Base-by-base conservation (phyloP, 352 stramenopile genomes). In the Phytophthora citrophthora region DNA sequence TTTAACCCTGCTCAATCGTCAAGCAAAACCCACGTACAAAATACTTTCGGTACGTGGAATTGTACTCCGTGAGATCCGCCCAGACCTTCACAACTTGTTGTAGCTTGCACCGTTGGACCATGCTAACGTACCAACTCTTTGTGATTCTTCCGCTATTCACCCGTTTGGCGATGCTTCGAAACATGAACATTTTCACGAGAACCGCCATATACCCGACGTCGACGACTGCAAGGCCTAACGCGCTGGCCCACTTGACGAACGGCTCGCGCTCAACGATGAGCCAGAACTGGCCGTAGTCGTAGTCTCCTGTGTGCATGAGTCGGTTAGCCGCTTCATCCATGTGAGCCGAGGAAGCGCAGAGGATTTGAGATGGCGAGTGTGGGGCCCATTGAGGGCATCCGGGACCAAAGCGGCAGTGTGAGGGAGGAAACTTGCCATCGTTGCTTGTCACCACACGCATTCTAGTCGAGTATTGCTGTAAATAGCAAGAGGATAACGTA, bases 281-380 rank as follows among this genome's bases (percentile, higher is more conserved):
- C 55, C 69, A 74, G 45, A 77, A 74, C n/a, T 69, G 55, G 13
- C 64, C 64, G 29, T 74, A 50, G 59, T 77, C 55, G 34, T 70
- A 70, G 49, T 62, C 39, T 4, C 27, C 69, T 11, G 65, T 74
- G 50, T 61, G 23, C 64, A 77, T 71, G 44, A 74, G 51, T 12
- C 44, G 46, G 54, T 71, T 77, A 44, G 64, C 64, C 4, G 60
- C 61, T 10, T 61, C 59, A 23, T 66, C 16, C 52, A 24, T 9
- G 50, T 8, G 46, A 43, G 41, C 12, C 27, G 27, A 38, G 16
- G 18, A 16, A 53, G 27, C 7, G 10, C 12, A 6, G 56, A 43
- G 39, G 29, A 34, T 34, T 13, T 8, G 9, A 34, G 29, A 34
- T 57, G 26, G 41, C 10, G 41, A 9, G 20, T 6, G 16, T 48